These are phyloP conservation scores for Borovskyia barvae DNA, from an alignment of 208 protist species.

Conservation along the genomic window DNA sequence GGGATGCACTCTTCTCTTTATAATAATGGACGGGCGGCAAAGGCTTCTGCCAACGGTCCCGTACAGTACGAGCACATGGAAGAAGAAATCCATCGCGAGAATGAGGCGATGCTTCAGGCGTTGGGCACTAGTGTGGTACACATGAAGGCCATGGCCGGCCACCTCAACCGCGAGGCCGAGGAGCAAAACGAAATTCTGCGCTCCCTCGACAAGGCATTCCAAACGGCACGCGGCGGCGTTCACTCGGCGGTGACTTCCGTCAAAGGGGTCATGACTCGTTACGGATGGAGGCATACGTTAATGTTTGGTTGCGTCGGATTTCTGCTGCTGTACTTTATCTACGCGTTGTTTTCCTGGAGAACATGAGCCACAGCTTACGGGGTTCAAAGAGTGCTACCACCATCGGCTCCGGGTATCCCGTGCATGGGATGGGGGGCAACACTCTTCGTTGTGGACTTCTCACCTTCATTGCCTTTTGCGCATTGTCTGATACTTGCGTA, in stretches of 20 bases:
- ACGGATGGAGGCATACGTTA: conserved; percentile 59
- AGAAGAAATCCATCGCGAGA: conserved; percentile 70
- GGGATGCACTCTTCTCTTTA: conserved; percentile 78
- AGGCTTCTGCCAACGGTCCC: neutral
- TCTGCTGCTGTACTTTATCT: conserved; percentile 36
- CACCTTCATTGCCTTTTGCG: too few species aligned
- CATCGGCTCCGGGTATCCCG: too few species aligned
- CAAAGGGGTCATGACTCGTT: conserved; percentile 50
- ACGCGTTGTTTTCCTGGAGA: conserved; percentile 14
- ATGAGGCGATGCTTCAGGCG: conserved; percentile 72
- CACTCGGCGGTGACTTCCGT: conserved; percentile 45
- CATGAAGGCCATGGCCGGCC: conserved; percentile 63
- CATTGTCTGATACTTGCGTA: too few species aligned
- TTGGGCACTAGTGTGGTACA: conserved; percentile 51
- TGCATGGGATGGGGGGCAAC: too few species aligned
- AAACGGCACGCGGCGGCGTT: conserved; percentile 52
- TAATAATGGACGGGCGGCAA: conserved; percentile 7
- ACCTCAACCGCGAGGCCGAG: conserved; percentile 56
- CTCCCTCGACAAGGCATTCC: conserved; percentile 42
- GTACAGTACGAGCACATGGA: conserved; percentile 48
- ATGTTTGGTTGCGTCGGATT: conserved; percentile 38
- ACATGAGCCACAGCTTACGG: too few species aligned
- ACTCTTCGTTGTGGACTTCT: too few species aligned
- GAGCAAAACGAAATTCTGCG: conserved; percentile 75
- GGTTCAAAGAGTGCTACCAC: too few species aligned